A percentile compares a stretch with the other conserved stretches of the same genome.
Evolutionary conservation across 352 stramenopile genomes (phyloP).

Genomic region (Globisporangium paddicum): DNA sequence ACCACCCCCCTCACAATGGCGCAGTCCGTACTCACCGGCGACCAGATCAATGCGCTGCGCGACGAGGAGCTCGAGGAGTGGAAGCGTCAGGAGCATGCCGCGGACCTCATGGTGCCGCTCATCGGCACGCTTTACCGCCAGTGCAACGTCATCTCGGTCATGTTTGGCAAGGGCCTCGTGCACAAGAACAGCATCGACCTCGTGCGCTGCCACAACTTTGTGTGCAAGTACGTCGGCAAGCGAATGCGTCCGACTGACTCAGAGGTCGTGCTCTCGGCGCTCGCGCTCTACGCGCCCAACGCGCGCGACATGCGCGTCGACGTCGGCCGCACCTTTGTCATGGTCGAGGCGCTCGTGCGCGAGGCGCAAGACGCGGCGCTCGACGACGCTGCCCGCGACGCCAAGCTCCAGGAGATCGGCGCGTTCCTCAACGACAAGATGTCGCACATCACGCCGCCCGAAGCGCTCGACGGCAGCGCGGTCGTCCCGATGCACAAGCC

Average conservation of each 20-base stretch:
- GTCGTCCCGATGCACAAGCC: constrained; percentile 45
- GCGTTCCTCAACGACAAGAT: constrained; percentile 57
- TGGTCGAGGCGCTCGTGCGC: constrained; percentile 52
- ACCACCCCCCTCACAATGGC: constrained; percentile 20
- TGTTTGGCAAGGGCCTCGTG: constrained; percentile 81
- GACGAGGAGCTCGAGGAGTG: constrained; percentile 64
- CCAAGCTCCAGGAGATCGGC: constrained; percentile 44
- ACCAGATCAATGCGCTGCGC: constrained; percentile 50
- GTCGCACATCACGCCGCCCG: constrained; percentile 27
- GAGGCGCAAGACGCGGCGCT: constrained; percentile 34
- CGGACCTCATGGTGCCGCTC: constrained; percentile 81
- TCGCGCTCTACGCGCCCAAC: constrained; percentile 52
- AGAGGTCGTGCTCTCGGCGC: constrained; percentile 60
- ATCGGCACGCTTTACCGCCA: constrained; percentile 79
- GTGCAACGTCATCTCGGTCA: constrained; percentile 76
- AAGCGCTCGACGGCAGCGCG: constrained; percentile 2
- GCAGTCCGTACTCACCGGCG: constrained; percentile 27
- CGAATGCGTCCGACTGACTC: constrained; percentile 68
- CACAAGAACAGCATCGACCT: constrained; percentile 86
- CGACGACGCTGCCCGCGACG: constrained; percentile 27
- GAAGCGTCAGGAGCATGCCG: constrained; percentile 78
- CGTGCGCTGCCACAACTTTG: constrained; percentile 79
- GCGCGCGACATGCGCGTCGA: constrained; percentile 73
- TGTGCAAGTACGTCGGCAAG: constrained; percentile 85
- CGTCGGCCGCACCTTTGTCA: constrained; percentile 67